Evolutionary conservation across 164 flowering plant genomes (phyloP), one percentile per base, ranked within the genome.

Genomic region (Berberis vulgaris): DNA sequence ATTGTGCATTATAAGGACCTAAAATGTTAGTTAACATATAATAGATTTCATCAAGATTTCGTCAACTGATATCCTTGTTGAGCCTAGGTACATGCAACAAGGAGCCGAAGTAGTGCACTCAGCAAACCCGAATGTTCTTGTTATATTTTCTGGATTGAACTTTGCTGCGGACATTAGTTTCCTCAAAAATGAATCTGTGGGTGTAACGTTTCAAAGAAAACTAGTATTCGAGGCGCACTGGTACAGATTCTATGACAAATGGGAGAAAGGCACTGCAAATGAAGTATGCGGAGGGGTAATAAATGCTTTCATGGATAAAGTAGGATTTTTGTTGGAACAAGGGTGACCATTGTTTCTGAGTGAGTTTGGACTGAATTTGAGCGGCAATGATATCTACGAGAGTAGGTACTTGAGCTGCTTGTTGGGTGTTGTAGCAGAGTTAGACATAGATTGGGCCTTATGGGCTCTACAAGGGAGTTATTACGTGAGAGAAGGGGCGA

Each of bases 31-130:
- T 26, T 26, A 26, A 26, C 26, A 26, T 26, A 26, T 26, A 26
- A 26, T 26, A 26, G 26, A 26, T 26, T 26, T 26, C 26, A 26
- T 26, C 26, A 26, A 26, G 26, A 26, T 26, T 26, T 26, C 26
- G 26, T 26, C 26, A 26, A 26, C 26, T 26, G 49, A 46, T 46
- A 8, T 46, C 6, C 49, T 5, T 46, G 8, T 10, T 52, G 11
- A 26, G 4, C 10, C 4, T 49, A 89, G 91, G 80, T 87, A 81
- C 77, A 88, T 88, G 97, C 86, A 81, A 60, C 45, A 57, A 73
- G 96, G 96, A 55, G 97, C 96, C 1, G 97, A 88, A 76, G 84
- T 87, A 46, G 91, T 88, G 63, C 97, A 91, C 64, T 58, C 81
- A 6, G 87, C 90, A 3, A 91, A 88, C 70, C 88, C 96, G 5